Percentiles rank a stretch among this genome's conserved stretches.
phyloP scores from a whole-genome alignment of 345 rosid species.

The Pugionium cornutum region DNA sequence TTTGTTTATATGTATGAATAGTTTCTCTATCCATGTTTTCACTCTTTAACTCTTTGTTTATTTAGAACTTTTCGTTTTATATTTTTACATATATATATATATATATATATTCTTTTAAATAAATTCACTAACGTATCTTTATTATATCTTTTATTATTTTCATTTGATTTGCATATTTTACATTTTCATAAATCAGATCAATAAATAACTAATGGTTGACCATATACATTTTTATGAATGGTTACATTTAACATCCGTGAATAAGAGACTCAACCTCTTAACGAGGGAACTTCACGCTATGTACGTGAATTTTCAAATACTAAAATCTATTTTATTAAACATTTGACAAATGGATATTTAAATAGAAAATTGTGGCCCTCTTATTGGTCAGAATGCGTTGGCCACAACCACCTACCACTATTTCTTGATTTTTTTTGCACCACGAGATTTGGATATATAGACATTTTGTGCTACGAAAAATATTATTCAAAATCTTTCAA shows the following conservation, averaged over 20 bases:
- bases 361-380: background rate
- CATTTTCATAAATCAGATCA: too few species aligned
- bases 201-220: background rate
- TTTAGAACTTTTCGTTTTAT: too few species aligned
- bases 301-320: constrained; percentile 13
- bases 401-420: constrained; percentile 23
- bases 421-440: constrained; percentile 26
- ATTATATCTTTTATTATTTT: background rate
- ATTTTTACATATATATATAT: too few species aligned
- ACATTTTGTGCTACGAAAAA: background rate
- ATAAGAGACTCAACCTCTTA: constrained; percentile 19
- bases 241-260: constrained; percentile 29
- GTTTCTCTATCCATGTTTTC: too few species aligned
- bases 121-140: too few species aligned
- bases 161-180: background rate
- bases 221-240: constrained; percentile 10
- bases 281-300: constrained; percentile 18
- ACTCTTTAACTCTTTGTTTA: too few species aligned
- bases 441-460: constrained; percentile 13
- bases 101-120: too few species aligned
- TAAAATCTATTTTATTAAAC: background rate
- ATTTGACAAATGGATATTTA: constrained; percentile 3
- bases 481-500: background rate
- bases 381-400: constrained; percentile 28
- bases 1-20: too few species aligned